Conservation (phyloP, 345 rosid species). For the Hibiscus trionum region DNA sequence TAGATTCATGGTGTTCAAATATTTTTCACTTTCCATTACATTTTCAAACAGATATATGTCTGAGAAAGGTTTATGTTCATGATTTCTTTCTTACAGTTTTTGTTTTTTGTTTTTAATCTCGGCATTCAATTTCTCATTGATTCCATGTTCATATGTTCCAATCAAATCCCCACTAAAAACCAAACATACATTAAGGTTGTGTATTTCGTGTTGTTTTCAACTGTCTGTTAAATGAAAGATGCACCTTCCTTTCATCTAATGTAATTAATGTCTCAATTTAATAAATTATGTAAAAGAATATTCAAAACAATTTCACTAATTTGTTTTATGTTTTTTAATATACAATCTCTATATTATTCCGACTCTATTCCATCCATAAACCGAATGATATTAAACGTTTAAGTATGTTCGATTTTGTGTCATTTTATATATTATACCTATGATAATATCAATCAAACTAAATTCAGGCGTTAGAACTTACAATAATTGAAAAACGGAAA, state of each 20-base stretch:
- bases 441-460: background rate
- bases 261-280: background rate
- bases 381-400: too few relatives aligned
- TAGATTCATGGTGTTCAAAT: slow-evolving; percentile 23
- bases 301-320: too few relatives aligned
- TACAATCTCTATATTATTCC: too few relatives aligned
- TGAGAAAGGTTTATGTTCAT: slow-evolving; percentile 17
- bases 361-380: too few relatives aligned
- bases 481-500: slow-evolving; percentile 1
- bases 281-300: background rate
- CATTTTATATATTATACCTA: background rate
- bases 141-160: background rate
- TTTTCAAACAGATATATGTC: slow-evolving; percentile 8
- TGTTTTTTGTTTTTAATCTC: background rate
- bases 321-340: too few relatives aligned
- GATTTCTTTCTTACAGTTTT: slow-evolving; percentile 14
- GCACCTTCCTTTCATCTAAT: background rate
- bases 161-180: background rate
- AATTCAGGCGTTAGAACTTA: background rate
- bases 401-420: too few relatives aligned
- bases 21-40: slow-evolving; percentile 12
- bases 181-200: slow-evolving; percentile 1
- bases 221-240: background rate
- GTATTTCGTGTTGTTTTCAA: background rate
- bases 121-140: background rate